Conservation (phyloP, 1,139 yeast species). For the Taphrina deformans region DNA sequence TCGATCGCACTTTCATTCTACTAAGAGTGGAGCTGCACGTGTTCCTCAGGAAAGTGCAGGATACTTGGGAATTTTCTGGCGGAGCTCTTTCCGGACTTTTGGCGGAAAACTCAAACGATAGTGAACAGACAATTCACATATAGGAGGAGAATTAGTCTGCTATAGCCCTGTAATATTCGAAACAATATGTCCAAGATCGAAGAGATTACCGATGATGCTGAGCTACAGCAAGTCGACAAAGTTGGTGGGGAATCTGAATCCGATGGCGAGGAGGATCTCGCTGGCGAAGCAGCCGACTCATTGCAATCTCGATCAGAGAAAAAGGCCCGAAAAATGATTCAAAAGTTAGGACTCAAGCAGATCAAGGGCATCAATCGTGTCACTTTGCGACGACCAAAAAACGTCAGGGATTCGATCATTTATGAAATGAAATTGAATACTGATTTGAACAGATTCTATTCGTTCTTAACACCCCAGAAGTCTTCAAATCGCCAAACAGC, state of each 20-base stretch:
- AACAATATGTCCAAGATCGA: conserved; percentile 31
- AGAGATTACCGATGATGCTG: conserved; percentile 29
- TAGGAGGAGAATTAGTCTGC: background rate
- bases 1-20: too few species aligned
- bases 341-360: conserved; percentile 87
- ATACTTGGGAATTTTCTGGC: too few species aligned
- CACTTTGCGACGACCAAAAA: conserved; percentile 92
- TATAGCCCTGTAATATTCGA: background rate
- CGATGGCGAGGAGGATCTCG: conserved; percentile 30
- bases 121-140: background rate
- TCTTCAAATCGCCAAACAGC: conserved; percentile 81
- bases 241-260: conserved; percentile 21
- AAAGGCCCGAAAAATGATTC: conserved; percentile 90
- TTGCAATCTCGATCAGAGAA: conserved; percentile 74
- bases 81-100: conserved; percentile 6
- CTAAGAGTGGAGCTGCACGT: background rate
- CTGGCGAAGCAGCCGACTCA: conserved; percentile 22
- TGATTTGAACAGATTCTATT: conserved; percentile 52
- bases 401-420: conserved; percentile 55
- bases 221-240: conserved; percentile 23
- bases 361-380: conserved; percentile 93
- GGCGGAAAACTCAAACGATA: conserved; percentile 8
- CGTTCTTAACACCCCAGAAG: conserved; percentile 94
- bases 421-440: too few species aligned
- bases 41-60: too few species aligned